A percentile compares a stretch with the other conserved stretches of the same genome.
Evolutionary conservation across 176 grass and related monocot species (phyloP).

Genomic region (Phoenix dactylifera): DNA sequence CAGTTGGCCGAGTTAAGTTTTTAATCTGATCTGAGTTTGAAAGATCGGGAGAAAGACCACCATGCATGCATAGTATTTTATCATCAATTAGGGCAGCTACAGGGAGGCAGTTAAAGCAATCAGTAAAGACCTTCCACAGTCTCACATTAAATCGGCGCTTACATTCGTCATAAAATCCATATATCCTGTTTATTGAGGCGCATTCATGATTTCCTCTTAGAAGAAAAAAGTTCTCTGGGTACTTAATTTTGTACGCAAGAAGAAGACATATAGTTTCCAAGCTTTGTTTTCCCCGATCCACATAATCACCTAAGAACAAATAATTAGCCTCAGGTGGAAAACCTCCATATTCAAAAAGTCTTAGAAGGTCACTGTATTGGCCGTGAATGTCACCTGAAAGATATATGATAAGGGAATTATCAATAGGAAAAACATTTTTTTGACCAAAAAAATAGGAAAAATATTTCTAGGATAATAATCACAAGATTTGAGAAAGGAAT

Average conservation of each 20-base stretch:
- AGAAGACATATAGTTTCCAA: slow-evolving; percentile 94
- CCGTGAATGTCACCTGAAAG: slow-evolving; percentile 84
- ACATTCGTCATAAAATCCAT: slow-evolving; percentile 98
- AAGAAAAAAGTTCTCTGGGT: slow-evolving; percentile 91
- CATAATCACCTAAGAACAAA: slow-evolving; percentile 90
- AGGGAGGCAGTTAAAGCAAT: slow-evolving; percentile 91
- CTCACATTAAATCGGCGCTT: slow-evolving; percentile 84
- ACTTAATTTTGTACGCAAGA: slow-evolving; percentile 88
- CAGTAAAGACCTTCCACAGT: slow-evolving; percentile 84
- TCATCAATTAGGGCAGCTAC: slow-evolving; percentile 90
- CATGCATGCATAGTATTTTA: slow-evolving; percentile 97
- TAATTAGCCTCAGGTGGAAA: slow-evolving; percentile 77
- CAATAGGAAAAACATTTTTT: neutral
- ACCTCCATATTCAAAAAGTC: slow-evolving; percentile 78
- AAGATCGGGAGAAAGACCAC: slow-evolving; percentile 81
- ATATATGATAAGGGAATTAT: neutral
- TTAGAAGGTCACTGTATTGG: slow-evolving; percentile 83
- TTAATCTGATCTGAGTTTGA: slow-evolving; percentile 65
- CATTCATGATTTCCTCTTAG: slow-evolving; percentile 92
- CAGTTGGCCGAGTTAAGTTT: slow-evolving; percentile 46
- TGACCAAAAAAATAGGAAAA: neutral
- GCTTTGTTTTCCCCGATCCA: slow-evolving; percentile 88
- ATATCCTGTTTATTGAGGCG: slow-evolving; percentile 86
- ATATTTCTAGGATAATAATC: neutral
- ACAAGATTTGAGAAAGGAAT: neutral